Percentiles rank a stretch among this genome's conserved stretches.
phyloP scores from a whole-genome alignment of 2,329 filamentous ascomycete genomes.

The Pseudocercospora cruenta region DNA sequence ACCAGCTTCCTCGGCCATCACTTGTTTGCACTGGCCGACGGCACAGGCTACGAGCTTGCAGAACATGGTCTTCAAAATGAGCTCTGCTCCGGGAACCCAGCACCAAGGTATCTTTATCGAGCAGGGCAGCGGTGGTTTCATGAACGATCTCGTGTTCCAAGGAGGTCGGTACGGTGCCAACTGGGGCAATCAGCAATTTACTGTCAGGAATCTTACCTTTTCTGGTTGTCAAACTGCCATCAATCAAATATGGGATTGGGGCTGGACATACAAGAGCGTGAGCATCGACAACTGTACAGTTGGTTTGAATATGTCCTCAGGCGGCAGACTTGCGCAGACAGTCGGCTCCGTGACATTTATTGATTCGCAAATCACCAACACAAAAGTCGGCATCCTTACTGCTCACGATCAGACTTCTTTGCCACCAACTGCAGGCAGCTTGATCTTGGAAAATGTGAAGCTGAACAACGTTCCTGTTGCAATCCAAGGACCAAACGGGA shows the following conservation, averaged over 20 bases:
- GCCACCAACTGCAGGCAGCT: slow-evolving; percentile 50
- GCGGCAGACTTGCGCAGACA: slow-evolving; percentile 46
- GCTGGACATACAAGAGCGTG: slow-evolving; percentile 50
- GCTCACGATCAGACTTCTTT: slow-evolving; percentile 48
- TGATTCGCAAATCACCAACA: slow-evolving; percentile 59
- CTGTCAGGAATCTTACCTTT: slow-evolving; percentile 60
- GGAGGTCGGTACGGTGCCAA: slow-evolving; percentile 48
- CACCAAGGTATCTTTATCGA: slow-evolving; percentile 52
- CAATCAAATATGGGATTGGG: slow-evolving; percentile 63
- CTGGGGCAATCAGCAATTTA: slow-evolving; percentile 54
- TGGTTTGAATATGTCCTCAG: slow-evolving; percentile 56
- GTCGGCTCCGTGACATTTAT: slow-evolving; percentile 61
- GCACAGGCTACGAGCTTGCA: slow-evolving; percentile 52
- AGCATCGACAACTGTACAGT: slow-evolving; percentile 58
- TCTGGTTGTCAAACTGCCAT: slow-evolving; percentile 58
- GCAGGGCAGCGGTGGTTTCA: slow-evolving; percentile 50
- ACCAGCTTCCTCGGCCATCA: slow-evolving; percentile 46
- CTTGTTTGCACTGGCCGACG: slow-evolving; percentile 52
- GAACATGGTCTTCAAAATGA: slow-evolving; percentile 51
- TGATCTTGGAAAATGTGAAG: slow-evolving; percentile 60
- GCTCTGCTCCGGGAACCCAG: slow-evolving; percentile 50
- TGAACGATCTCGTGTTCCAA: slow-evolving; percentile 50
- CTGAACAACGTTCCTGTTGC: slow-evolving; percentile 55
- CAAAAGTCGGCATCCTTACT: slow-evolving; percentile 55
- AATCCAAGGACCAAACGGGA: slow-evolving; percentile 44